Evolutionary conservation across 2,329 filamentous ascomycete genomes (phyloP).

Genomic region (Neofusicoccum cordaticola): DNA sequence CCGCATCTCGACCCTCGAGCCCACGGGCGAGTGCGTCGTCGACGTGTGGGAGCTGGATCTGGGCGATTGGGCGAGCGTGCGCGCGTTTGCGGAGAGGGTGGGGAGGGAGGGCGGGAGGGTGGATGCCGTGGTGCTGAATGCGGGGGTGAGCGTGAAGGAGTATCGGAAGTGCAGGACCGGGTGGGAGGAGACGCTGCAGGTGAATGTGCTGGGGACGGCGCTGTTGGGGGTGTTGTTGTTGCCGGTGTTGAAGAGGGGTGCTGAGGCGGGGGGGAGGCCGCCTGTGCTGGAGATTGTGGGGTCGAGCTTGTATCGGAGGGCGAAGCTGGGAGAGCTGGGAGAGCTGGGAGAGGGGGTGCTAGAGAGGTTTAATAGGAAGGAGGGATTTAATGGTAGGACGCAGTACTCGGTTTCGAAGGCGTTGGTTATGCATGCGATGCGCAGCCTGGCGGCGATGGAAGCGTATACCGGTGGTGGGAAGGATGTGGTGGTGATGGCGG

Average conservation of each 20-base stretch:
- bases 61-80: slow-evolving; percentile 37
- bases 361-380: neutral
- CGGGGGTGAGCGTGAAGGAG: slow-evolving; percentile 32
- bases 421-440: neutral
- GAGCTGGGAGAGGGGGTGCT: neutral
- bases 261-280: neutral
- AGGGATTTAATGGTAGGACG: neutral
- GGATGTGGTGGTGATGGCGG: slow-evolving; percentile 19
- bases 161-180: slow-evolving; percentile 17
- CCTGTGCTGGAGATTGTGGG: slow-evolving; percentile 18
- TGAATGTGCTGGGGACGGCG: slow-evolving; percentile 41
- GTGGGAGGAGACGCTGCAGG: slow-evolving; percentile 36
- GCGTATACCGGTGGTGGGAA: neutral
- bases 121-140: slow-evolving; percentile 41
- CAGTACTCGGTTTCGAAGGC: slow-evolving; percentile 4
- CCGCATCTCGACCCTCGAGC: neutral
- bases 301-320: slow-evolving; percentile 17
- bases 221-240: slow-evolving; percentile 33
- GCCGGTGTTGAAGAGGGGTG: slow-evolving; percentile 24
- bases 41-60: slow-evolving; percentile 50
- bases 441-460: slow-evolving; percentile 1
- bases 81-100: slow-evolving; percentile 30
- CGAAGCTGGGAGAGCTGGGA: slow-evolving; percentile 4
- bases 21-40: slow-evolving; percentile 28
- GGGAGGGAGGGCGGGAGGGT: slow-evolving; percentile 26